A percentile compares a stretch with the other conserved stretches of the same genome.
phyloP scores from a whole-genome alignment of 192 early-diverging fungal genomes.

The Neocallimastix lanati region DNA sequence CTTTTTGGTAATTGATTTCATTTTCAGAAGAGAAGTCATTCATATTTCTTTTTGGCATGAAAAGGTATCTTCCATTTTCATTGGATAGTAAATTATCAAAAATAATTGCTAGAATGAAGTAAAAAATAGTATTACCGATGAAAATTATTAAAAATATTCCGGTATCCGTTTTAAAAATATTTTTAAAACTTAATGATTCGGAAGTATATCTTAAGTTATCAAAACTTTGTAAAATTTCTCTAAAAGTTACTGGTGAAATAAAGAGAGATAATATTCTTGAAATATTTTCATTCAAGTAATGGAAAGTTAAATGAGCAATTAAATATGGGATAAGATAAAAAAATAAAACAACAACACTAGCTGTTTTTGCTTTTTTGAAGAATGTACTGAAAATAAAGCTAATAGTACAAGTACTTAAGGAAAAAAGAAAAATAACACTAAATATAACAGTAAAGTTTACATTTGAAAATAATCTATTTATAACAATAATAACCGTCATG shows the following conservation, averaged over 20 bases:
- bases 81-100: neutral
- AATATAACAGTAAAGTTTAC: neutral
- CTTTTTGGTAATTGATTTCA: neutral
- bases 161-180: neutral
- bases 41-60: neutral
- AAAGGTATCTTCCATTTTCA: neutral
- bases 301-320: neutral
- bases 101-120: neutral
- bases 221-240: neutral
- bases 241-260: neutral
- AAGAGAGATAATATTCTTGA: neutral
- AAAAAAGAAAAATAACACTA: neutral
- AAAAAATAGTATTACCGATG: neutral
- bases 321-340: neutral
- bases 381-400: neutral
- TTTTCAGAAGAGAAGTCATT: neutral
- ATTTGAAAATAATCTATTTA: neutral
- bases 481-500: neutral
- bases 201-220: neutral
- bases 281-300: neutral
- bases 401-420: neutral
- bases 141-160: neutral
- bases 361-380: neutral
- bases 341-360: neutral
- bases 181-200: neutral